A percentile compares a stretch with the other conserved stretches of the same genome.
Evolutionary conservation across 1,284 basidiomycete genomes (phyloP).

Genomic region (Puccinia triticina): DNA sequence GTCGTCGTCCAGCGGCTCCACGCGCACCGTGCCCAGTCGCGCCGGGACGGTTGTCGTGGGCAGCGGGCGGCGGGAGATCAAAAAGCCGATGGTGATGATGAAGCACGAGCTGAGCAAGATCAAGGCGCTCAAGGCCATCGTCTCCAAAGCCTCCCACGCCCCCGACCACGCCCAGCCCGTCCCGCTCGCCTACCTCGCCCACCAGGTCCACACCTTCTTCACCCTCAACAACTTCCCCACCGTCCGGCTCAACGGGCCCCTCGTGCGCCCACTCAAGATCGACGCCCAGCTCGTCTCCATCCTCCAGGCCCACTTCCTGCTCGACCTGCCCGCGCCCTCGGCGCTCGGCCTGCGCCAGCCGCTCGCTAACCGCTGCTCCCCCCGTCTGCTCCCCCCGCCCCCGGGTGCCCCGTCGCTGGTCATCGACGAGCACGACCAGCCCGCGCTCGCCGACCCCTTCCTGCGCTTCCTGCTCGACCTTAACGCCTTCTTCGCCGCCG

Average conservation of each 20-base stretch:
- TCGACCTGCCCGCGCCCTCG: neutral
- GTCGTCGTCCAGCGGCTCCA: neutral
- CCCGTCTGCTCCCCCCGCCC: neutral
- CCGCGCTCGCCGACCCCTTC: neutral
- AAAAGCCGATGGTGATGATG: conserved; percentile 37
- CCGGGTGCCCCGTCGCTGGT: neutral
- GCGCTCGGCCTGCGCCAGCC: neutral
- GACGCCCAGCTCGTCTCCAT: neutral
- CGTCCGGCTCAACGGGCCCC: neutral
- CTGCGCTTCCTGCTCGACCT: conserved; percentile 6
- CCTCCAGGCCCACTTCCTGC: neutral
- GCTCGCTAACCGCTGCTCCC: neutral
- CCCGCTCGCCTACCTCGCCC: neutral
- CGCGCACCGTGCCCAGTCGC: too few relatives aligned
- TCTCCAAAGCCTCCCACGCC: neutral
- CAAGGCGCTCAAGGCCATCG: neutral
- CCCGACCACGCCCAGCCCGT: neutral
- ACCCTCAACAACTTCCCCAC: neutral
- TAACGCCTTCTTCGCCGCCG: neutral
- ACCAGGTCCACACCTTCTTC: conserved; percentile 14
- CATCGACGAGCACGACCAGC: neutral
- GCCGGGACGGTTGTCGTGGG: neutral
- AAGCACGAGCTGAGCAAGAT: conserved; percentile 27
- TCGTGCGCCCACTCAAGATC: neutral
- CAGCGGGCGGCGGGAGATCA: conserved; percentile 1